Conservation (phyloP, 345 rosid species). For the Lepidium didymum region DNA sequence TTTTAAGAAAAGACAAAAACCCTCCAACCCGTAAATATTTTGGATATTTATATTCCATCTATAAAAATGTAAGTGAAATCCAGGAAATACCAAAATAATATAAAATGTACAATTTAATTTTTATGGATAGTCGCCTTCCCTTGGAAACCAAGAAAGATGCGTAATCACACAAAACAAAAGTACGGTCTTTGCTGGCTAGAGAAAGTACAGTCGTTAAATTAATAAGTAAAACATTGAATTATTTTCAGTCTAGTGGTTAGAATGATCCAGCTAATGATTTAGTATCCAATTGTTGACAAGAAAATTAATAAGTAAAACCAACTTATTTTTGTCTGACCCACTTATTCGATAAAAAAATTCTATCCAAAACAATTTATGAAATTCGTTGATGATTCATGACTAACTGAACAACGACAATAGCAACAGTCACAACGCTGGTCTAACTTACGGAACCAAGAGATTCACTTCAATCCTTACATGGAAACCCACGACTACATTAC, state of each 20-base stretch:
- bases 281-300: no score
- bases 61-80: no score
- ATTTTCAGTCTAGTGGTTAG: no score
- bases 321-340: constrained; percentile 12
- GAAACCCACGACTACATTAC: neutral
- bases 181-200: neutral
- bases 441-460: neutral
- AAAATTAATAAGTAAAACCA: neutral
- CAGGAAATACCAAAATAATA: no score
- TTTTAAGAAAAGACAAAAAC: no score
- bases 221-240: neutral
- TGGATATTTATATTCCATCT: no score
- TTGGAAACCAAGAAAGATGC: constrained; percentile 9
- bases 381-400: neutral
- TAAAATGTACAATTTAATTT: no score
- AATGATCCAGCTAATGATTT: no score
- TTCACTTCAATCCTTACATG: neutral
- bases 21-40: no score
- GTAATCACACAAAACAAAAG: neutral
- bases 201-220: neutral
- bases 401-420: neutral
- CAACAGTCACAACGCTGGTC: neutral
- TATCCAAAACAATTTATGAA: neutral
- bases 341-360: neutral
- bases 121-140: constrained; percentile 10